These are phyloP conservation scores for Rhodotorula glutinis DNA, from an alignment of 1,284 basidiomycete species.

Conservation along the genomic window DNA sequence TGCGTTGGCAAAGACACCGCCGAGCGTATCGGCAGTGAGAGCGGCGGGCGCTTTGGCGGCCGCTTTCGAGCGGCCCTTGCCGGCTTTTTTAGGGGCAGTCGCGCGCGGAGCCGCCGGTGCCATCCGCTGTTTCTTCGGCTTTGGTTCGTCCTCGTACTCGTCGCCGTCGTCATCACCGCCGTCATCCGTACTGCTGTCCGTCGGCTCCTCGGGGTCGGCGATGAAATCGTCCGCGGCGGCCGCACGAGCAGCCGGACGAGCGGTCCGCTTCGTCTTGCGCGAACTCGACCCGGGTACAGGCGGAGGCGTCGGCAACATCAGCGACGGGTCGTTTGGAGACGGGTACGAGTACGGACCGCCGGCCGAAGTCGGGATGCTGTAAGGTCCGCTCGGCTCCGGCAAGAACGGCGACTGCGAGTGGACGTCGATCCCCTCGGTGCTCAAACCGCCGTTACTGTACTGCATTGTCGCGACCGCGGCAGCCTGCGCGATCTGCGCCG, in stretches of 20 bases:
- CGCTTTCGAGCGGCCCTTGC: not conserved
- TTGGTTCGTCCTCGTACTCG: not conserved
- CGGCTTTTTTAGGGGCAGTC: conserved; percentile 1
- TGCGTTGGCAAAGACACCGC: too few relatives aligned
- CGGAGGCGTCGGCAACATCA: not conserved
- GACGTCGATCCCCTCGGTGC: not conserved
- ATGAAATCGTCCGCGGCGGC: not conserved
- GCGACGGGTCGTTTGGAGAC: not conserved
- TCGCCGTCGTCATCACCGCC: conserved; percentile 1
- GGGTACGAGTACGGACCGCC: conserved; percentile 13
- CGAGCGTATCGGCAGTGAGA: too few relatives aligned
- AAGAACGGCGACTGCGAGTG: not conserved
- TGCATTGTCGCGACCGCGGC: conserved; percentile 1
- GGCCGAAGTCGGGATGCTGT: not conserved
- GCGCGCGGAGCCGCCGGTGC: too few relatives aligned
- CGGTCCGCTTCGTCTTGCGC: not conserved
- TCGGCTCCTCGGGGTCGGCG: not conserved
- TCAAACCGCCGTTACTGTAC: not conserved
- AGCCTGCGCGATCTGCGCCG: not conserved
- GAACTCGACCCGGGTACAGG: not conserved
- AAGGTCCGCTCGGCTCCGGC: not conserved
- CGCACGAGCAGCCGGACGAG: not conserved
- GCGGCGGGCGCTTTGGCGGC: too few relatives aligned
- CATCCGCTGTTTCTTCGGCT: too few relatives aligned
- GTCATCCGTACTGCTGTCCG: conserved; percentile 1